Conservation (phyloP, 805 yeast genomes). For the Komagataella mondaviorum region DNA sequence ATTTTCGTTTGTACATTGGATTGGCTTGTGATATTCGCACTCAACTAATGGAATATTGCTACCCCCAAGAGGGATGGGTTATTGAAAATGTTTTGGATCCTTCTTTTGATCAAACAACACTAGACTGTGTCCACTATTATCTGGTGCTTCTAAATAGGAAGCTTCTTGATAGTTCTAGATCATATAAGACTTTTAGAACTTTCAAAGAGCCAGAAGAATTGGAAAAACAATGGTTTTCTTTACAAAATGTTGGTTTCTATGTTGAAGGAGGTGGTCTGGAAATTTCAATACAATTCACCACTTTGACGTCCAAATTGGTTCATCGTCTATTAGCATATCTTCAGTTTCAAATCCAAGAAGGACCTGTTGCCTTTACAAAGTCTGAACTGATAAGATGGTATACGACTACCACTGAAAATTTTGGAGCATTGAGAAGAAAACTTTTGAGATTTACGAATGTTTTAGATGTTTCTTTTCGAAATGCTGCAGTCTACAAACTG, state of each 20-base stretch:
- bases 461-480: slow-evolving; percentile 58
- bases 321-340: slow-evolving; percentile 59
- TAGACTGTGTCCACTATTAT: slow-evolving; percentile 63
- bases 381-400: slow-evolving; percentile 50
- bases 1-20: slow-evolving; percentile 63
- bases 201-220: slow-evolving; percentile 87
- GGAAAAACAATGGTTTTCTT: slow-evolving; percentile 67
- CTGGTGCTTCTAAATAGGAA: slow-evolving; percentile 63
- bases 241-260: slow-evolving; percentile 64
- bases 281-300: slow-evolving; percentile 64
- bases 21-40: slow-evolving; percentile 66
- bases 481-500: slow-evolving; percentile 50
- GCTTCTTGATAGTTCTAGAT: slow-evolving; percentile 60
- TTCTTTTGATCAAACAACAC: slow-evolving; percentile 46
- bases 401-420: slow-evolving; percentile 50
- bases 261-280: slow-evolving; percentile 73
- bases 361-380: slow-evolving; percentile 32
- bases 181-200: slow-evolving; percentile 53
- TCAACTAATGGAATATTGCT: slow-evolving; percentile 46
- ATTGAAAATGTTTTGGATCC: slow-evolving; percentile 44
- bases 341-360: slow-evolving; percentile 48
- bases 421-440: slow-evolving; percentile 69
- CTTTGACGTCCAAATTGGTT: slow-evolving; percentile 52
- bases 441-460: slow-evolving; percentile 64
- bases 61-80: slow-evolving; percentile 53